Evolutionary conservation across 345 rosid genomes (phyloP).

Genomic region (Aethionema arabicum): DNA sequence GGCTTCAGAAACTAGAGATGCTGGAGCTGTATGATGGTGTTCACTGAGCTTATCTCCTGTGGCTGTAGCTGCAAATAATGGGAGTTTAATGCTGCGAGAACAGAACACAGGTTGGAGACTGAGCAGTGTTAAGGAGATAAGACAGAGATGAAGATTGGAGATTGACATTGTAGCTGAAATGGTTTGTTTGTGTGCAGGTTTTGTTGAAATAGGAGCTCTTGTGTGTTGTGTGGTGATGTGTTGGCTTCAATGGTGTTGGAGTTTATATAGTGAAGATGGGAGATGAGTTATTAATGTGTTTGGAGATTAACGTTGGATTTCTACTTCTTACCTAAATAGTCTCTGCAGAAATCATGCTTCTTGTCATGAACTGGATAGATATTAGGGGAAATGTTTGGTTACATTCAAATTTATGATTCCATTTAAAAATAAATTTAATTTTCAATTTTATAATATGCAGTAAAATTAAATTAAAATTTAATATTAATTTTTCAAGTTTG

Average conservation of each 20-base stretch:
- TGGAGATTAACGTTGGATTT: constrained; percentile 11
- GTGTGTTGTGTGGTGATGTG: constrained; percentile 24
- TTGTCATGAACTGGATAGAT: not conserved
- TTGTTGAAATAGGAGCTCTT: not conserved
- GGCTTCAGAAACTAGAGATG: constrained; percentile 19
- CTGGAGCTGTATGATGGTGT: constrained; percentile 22
- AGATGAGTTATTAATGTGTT: constrained; percentile 8
- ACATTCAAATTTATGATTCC: too few species aligned
- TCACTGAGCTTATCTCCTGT: constrained; percentile 11
- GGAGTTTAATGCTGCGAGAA: constrained; percentile 22
- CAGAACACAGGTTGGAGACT: constrained; percentile 19
- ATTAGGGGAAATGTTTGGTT: too few species aligned
- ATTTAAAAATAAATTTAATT: too few species aligned
- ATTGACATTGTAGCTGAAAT: constrained; percentile 29
- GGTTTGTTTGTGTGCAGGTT: not conserved
- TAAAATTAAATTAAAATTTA: too few species aligned
- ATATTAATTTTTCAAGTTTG: too few species aligned
- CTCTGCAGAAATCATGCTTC: not conserved
- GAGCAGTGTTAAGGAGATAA: constrained; percentile 26
- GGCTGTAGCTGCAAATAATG: constrained; percentile 19
- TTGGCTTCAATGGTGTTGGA: constrained; percentile 21
- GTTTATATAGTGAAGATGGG: constrained; percentile 27
- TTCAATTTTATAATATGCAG: too few species aligned
- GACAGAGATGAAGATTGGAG: constrained; percentile 25
- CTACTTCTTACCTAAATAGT: constrained; percentile 37